These are phyloP conservation scores for Angophora floribunda DNA, from an alignment of 345 rosid species.

Conservation along the genomic window DNA sequence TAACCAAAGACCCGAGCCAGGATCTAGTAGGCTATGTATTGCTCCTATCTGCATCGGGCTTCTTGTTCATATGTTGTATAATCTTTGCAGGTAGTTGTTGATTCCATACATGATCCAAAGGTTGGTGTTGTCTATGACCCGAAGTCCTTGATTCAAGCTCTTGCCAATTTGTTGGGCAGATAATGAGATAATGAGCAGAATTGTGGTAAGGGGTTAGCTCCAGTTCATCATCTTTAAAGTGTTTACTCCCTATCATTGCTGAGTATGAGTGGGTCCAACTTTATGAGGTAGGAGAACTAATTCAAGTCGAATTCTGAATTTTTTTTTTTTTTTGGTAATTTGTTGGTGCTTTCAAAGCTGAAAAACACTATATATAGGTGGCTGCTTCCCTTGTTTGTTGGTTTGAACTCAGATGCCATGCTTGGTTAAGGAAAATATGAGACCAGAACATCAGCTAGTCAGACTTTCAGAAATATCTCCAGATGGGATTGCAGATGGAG, in stretches of 20 bases:
- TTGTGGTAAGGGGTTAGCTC: background rate
- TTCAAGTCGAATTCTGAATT: background rate
- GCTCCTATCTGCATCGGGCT: background rate
- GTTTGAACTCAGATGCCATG: background rate
- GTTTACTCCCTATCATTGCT: background rate
- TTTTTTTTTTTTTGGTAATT: background rate
- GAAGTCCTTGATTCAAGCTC: conserved; percentile 47
- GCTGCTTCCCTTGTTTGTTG: background rate
- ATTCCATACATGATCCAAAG: conserved; percentile 42
- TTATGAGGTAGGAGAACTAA: background rate
- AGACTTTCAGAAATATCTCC: background rate
- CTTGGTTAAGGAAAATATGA: background rate
- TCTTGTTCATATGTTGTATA: background rate
- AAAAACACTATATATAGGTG: background rate
- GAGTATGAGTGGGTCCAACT: background rate
- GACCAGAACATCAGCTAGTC: background rate
- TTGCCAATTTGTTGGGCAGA: conserved; percentile 34
- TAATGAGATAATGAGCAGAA: conserved; percentile 4
- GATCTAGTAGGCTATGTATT: background rate
- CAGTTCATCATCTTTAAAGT: background rate
- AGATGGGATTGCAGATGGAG: background rate
- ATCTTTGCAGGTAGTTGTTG: conserved; percentile 45
- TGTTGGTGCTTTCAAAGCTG: background rate
- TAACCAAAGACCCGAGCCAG: background rate
- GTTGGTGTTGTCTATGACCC: conserved; percentile 61